Conservation (phyloP, 1,284 basidiomycete genomes). For the Pyrrhoderma noxium region DNA sequence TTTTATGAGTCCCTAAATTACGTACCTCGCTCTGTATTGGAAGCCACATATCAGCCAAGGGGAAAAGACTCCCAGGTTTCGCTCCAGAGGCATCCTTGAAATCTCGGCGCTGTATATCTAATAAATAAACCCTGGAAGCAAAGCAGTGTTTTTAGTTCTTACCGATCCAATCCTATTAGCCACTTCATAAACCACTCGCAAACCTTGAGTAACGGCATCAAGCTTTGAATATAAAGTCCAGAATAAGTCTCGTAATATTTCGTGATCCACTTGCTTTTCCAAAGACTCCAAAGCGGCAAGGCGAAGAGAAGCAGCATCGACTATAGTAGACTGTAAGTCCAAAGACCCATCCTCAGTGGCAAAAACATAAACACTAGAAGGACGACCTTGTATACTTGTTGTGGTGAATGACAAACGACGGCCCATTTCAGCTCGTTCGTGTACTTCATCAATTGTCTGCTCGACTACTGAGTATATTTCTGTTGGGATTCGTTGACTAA, state of each 20-base stretch:
- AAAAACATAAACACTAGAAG: constrained; percentile 45
- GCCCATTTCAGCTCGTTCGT: constrained; percentile 75
- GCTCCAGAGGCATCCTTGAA: constrained; percentile 79
- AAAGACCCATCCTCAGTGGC: constrained; percentile 30
- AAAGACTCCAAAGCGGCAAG: constrained; percentile 75
- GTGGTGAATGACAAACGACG: constrained; percentile 45
- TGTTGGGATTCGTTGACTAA: constrained; percentile 76
- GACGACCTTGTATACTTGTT: constrained; percentile 23
- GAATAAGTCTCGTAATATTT: constrained; percentile 88
- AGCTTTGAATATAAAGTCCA: constrained; percentile 98
- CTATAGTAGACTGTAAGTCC: constrained; percentile 15
- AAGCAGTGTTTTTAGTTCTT: constrained; percentile 27
- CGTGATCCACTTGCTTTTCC: constrained; percentile 70
- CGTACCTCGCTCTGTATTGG: constrained; percentile 84
- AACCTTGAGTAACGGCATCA: constrained; percentile 90
- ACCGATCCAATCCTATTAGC: constrained; percentile 83
- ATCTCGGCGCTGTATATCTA: constrained; percentile 59
- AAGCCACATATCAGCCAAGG: constrained; percentile 86
- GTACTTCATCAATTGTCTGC: constrained; percentile 83
- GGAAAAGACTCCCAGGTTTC: constrained; percentile 67
- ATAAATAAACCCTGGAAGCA: constrained; percentile 1
- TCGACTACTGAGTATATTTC: constrained; percentile 90
- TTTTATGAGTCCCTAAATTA: constrained; percentile 9
- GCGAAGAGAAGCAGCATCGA: constrained; percentile 49
- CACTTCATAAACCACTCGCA: constrained; percentile 90